phyloP scores from a whole-genome alignment of 805 yeast genomes.

The Nematodospora valgi region DNA sequence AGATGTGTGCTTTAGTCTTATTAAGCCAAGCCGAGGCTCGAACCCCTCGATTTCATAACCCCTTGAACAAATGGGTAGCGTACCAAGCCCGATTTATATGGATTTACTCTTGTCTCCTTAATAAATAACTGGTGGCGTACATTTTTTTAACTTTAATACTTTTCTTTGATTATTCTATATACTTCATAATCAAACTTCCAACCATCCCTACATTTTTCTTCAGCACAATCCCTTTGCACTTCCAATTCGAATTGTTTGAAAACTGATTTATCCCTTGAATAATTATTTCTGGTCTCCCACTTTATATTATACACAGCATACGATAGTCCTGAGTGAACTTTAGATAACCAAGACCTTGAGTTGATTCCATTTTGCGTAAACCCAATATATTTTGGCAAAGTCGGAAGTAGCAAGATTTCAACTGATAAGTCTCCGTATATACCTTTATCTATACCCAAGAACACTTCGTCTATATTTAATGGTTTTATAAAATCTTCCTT shows the following conservation, averaged over 20 bases:
- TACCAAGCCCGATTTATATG: too few species aligned
- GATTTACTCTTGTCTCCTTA: too few species aligned
- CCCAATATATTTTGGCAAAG: conserved; percentile 62
- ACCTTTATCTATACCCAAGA: conserved; percentile 10
- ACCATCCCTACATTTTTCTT: conserved; percentile 16
- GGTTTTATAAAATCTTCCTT: conserved; percentile 24
- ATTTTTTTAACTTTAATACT: conserved; percentile 14
- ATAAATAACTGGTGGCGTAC: too few species aligned
- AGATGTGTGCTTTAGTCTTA: too few species aligned
- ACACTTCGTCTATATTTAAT: conserved; percentile 17
- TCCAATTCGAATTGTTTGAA: conserved; percentile 29
- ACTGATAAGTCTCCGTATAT: conserved; percentile 52
- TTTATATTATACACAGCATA: conserved; percentile 55
- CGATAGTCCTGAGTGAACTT: conserved; percentile 77
- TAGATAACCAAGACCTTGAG: conserved; percentile 66
- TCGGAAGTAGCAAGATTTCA: conserved; percentile 63
- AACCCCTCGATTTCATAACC: too few species aligned
- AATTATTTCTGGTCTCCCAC: conserved; percentile 39
- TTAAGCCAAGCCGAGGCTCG: too few species aligned
- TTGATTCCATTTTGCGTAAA: conserved; percentile 63
- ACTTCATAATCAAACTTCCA: conserved; percentile 32
- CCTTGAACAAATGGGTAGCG: too few species aligned
- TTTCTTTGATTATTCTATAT: conserved; percentile 25
- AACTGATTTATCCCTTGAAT: conserved; percentile 24
- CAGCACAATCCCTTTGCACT: conserved; percentile 18